Percentiles rank a stretch among this genome's conserved stretches.
phyloP scores from a whole-genome alignment of 2,329 filamentous ascomycete genomes.

The Pyricularia pennisetigena region DNA sequence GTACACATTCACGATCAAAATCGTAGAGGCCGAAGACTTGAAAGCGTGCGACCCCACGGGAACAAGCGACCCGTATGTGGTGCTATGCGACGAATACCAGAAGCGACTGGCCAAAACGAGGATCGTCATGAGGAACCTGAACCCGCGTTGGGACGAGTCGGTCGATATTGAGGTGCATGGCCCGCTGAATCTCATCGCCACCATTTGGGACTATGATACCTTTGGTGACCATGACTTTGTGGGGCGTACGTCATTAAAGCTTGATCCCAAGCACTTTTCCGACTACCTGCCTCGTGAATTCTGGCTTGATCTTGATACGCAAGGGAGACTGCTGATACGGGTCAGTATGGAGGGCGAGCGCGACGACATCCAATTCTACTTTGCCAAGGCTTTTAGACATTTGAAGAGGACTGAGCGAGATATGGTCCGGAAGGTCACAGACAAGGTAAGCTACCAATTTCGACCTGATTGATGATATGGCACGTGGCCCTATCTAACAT shows the following conservation, averaged over 20 bases:
- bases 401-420: conserved; percentile 93
- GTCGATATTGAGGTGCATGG: conserved; percentile 92
- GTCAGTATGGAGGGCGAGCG: conserved; percentile 98
- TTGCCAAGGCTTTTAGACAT: conserved; percentile 91
- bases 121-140: conserved; percentile 81
- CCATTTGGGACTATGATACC: conserved; percentile 96
- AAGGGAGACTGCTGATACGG: conserved; percentile 77
- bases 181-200: conserved; percentile 88
- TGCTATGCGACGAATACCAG: conserved; percentile 94
- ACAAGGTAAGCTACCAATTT: conserved; percentile 61
- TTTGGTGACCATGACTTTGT: conserved; percentile 97
- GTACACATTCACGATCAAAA: conserved; percentile 97
- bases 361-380: conserved; percentile 97
- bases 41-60: conserved; percentile 97
- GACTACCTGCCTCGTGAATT: conserved; percentile 95
- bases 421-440: conserved; percentile 96
- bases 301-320: conserved; percentile 94
- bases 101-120: conserved; percentile 92
- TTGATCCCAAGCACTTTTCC: conserved; percentile 95
- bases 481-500: conserved; percentile 12
- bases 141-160: conserved; percentile 94
- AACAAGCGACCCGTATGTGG: conserved; percentile 91
- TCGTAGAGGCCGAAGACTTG: conserved; percentile 93
- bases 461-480: not conserved
- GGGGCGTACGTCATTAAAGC: conserved; percentile 88